Percentiles rank a stretch among this genome's conserved stretches.
Evolutionary conservation across 805 yeast species (phyloP).

Genomic region (Saitoella complicata): DNA sequence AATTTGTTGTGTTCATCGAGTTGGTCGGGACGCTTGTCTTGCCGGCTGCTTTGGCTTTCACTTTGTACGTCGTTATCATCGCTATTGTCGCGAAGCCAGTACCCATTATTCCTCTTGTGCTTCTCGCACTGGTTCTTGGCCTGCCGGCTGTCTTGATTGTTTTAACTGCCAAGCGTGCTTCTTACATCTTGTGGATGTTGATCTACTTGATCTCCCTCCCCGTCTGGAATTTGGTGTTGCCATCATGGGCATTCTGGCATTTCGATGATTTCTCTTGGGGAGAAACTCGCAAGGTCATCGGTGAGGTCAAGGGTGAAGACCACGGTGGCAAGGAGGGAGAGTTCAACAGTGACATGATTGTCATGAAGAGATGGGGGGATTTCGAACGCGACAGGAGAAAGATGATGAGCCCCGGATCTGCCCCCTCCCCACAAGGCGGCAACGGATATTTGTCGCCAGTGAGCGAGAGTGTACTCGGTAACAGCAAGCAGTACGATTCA

Average conservation of each 20-base stretch:
- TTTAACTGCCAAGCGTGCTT: conserved; percentile 57
- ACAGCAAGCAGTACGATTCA: too few species aligned
- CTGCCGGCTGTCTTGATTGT: conserved; percentile 71
- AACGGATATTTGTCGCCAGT: too few species aligned
- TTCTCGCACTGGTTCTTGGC: conserved; percentile 67
- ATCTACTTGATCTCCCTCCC: conserved; percentile 71
- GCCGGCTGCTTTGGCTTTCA: conserved; percentile 76
- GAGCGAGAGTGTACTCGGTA: too few species aligned
- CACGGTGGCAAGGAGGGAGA: conserved; percentile 40
- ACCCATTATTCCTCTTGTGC: conserved; percentile 57
- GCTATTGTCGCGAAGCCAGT: conserved; percentile 64
- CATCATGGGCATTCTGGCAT: conserved; percentile 65
- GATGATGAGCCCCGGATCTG: too few species aligned
- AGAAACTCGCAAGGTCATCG: conserved; percentile 68
- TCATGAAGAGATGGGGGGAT: conserved; percentile 90
- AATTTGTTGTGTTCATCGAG: conserved; percentile 71
- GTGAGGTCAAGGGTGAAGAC: conserved; percentile 50
- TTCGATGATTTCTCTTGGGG: conserved; percentile 97
- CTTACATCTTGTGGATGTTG: conserved; percentile 64
- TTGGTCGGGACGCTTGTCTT: conserved; percentile 74
- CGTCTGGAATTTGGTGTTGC: conserved; percentile 80
- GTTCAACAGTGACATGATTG: conserved; percentile 79
- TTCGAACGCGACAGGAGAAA: conserved; percentile 46
- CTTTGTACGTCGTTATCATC: conserved; percentile 58
- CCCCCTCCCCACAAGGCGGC: too few species aligned